These are phyloP conservation scores for Heterobasidion occidentale DNA, from an alignment of 1,284 basidiomycete genomes.

Conservation along the genomic window DNA sequence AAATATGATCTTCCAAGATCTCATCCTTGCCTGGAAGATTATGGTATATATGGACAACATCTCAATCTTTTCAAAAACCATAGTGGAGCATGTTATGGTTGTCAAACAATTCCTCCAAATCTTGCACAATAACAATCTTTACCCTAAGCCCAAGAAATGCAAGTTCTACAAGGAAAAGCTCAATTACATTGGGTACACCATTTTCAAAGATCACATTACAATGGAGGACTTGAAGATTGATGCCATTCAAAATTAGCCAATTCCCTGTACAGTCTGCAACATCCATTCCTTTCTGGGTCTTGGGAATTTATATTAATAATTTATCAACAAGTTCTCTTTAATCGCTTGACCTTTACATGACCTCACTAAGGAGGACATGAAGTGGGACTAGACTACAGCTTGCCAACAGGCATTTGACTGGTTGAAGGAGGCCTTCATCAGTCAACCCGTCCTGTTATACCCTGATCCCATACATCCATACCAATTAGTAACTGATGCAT, in stretches of 20 bases:
- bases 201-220: not conserved
- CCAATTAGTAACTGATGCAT: too few relatives aligned
- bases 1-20: not conserved
- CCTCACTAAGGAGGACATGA: too few relatives aligned
- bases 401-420: too few relatives aligned
- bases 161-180: not conserved
- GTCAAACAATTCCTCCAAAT: not conserved
- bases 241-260: not conserved
- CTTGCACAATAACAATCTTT: not conserved
- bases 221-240: not conserved
- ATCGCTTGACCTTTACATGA: not conserved
- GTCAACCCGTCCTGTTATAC: too few relatives aligned
- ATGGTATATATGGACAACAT: not conserved
- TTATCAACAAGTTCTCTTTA: not conserved
- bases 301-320: not conserved
- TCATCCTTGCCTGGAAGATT: not conserved
- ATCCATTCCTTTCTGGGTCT: not conserved
- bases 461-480: too few relatives aligned
- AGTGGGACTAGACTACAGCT: too few relatives aligned
- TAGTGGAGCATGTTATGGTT: not conserved
- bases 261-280: slow-evolving; percentile 8
- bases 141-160: not conserved
- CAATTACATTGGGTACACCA: not conserved
- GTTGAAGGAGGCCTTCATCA: too few relatives aligned
- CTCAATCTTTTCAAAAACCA: not conserved